These are phyloP conservation scores for Lactarius quietus DNA, from an alignment of 768 basidiomycete species.

Conservation along the genomic window DNA sequence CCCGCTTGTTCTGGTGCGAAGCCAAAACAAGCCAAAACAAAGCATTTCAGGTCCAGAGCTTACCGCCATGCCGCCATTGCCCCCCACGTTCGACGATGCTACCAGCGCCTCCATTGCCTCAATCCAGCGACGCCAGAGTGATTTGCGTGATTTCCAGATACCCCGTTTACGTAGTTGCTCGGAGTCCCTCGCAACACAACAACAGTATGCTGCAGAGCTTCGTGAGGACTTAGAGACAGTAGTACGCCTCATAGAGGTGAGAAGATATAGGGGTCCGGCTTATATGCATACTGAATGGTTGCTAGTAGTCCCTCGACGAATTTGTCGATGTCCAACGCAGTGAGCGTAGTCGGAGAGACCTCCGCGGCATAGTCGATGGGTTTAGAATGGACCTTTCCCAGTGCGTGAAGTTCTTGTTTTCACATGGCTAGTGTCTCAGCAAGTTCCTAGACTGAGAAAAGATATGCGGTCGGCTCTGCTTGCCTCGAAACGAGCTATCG, in stretches of 20 bases:
- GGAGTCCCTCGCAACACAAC: conserved; percentile 70
- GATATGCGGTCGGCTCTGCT: conserved; percentile 65
- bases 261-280: background rate
- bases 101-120: conserved; percentile 47
- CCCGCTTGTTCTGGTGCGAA: too few relatives aligned
- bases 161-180: conserved; percentile 66
- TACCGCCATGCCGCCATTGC: conserved; percentile 59
- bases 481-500: too few relatives aligned
- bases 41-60: too few relatives aligned
- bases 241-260: conserved; percentile 63
- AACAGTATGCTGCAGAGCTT: conserved; percentile 69
- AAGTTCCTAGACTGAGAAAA: conserved; percentile 47
- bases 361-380: too few relatives aligned
- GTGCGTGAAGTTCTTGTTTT: conserved; percentile 41
- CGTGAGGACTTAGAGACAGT: conserved; percentile 69
- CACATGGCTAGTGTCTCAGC: background rate
- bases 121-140: conserved; percentile 53
- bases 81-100: conserved; percentile 50
- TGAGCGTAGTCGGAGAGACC: conserved; percentile 46
- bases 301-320: conserved; percentile 58
- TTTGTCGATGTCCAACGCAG: conserved; percentile 70
- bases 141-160: conserved; percentile 69
- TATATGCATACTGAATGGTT: conserved; percentile 44
- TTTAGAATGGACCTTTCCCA: conserved; percentile 45
- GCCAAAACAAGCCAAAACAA: too few relatives aligned